Evolutionary conservation across 352 stramenopile genomes (phyloP).

Genomic region (Globisporangium uncinulatum): DNA sequence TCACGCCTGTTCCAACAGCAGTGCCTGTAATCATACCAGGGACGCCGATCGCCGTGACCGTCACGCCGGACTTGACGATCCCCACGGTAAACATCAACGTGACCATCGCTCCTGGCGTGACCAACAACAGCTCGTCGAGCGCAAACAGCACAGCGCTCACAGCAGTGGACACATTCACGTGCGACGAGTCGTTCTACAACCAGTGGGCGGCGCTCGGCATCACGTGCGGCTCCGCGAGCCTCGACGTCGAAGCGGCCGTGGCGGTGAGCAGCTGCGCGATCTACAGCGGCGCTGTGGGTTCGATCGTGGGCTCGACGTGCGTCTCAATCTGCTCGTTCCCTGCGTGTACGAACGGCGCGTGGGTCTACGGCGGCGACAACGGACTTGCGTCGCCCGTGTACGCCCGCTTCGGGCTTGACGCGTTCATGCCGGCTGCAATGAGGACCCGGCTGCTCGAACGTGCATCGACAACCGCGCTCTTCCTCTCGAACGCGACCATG

Average conservation of each 20-base stretch:
- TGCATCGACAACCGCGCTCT: slow-evolving; percentile 33
- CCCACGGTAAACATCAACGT: background rate
- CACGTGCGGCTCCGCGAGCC: slow-evolving; percentile 35
- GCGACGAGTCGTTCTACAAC: slow-evolving; percentile 77
- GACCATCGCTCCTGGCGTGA: background rate
- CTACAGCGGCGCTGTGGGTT: slow-evolving; percentile 61
- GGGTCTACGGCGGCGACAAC: slow-evolving; percentile 57
- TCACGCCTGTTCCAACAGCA: slow-evolving; percentile 3
- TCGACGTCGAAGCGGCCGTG: slow-evolving; percentile 53
- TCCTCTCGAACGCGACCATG: slow-evolving; percentile 61
- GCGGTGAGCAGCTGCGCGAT: slow-evolving; percentile 57
- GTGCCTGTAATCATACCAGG: background rate
- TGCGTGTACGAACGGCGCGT: slow-evolving; percentile 44
- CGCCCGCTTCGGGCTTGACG: slow-evolving; percentile 35
- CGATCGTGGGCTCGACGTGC: slow-evolving; percentile 45
- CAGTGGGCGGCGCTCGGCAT: slow-evolving; percentile 64
- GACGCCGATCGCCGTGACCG: slow-evolving; percentile 1
- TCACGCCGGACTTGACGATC: background rate
- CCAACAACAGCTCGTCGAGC: slow-evolving; percentile 7
- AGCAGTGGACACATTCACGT: slow-evolving; percentile 39
- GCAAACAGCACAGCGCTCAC: slow-evolving; percentile 14
- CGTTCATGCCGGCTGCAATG: slow-evolving; percentile 47
- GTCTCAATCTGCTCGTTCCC: slow-evolving; percentile 81
- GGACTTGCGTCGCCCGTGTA: slow-evolving; percentile 70
- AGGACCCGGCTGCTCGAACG: slow-evolving; percentile 30